These are phyloP conservation scores for Myrmaecium sp. DNA, from an alignment of 2,329 filamentous ascomycete species.

Conservation along the genomic window DNA sequence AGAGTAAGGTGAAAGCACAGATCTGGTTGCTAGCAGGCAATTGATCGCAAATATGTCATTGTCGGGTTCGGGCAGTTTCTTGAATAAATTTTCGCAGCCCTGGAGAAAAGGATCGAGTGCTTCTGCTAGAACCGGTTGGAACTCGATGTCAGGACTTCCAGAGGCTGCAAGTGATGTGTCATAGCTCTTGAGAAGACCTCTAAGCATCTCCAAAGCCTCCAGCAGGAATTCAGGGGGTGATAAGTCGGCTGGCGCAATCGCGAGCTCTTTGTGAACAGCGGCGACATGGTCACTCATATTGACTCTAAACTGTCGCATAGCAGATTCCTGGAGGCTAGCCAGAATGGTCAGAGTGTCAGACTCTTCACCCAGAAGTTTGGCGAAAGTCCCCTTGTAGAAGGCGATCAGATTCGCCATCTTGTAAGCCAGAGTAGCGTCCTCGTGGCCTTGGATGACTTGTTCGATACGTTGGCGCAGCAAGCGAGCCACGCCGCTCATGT, in stretches of 20 bases:
- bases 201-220: slow-evolving; percentile 63
- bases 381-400: slow-evolving; percentile 79
- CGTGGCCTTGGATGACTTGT: slow-evolving; percentile 81
- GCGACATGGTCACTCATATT: slow-evolving; percentile 68
- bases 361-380: slow-evolving; percentile 54
- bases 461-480: slow-evolving; percentile 82
- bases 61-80: slow-evolving; percentile 40
- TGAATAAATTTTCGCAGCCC: slow-evolving; percentile 54
- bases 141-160: slow-evolving; percentile 45
- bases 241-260: slow-evolving; percentile 54
- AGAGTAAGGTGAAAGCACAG: slow-evolving; percentile 39
- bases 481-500: slow-evolving; percentile 63
- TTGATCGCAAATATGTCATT: slow-evolving; percentile 58
- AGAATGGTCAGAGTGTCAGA: slow-evolving; percentile 57
- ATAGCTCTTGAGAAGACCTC: slow-evolving; percentile 67
- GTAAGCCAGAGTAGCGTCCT: slow-evolving; percentile 76
- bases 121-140: slow-evolving; percentile 58
- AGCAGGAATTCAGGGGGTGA: slow-evolving; percentile 64
- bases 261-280: slow-evolving; percentile 54
- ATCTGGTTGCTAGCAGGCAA: slow-evolving; percentile 44
- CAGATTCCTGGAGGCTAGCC: slow-evolving; percentile 52
- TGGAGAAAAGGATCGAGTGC: slow-evolving; percentile 74
- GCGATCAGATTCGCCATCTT: slow-evolving; percentile 75
- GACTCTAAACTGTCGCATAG: slow-evolving; percentile 65
- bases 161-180: slow-evolving; percentile 54